phyloP scores from a whole-genome alignment of 2,329 filamentous ascomycete genomes.

The Penicillium sp. region DNA sequence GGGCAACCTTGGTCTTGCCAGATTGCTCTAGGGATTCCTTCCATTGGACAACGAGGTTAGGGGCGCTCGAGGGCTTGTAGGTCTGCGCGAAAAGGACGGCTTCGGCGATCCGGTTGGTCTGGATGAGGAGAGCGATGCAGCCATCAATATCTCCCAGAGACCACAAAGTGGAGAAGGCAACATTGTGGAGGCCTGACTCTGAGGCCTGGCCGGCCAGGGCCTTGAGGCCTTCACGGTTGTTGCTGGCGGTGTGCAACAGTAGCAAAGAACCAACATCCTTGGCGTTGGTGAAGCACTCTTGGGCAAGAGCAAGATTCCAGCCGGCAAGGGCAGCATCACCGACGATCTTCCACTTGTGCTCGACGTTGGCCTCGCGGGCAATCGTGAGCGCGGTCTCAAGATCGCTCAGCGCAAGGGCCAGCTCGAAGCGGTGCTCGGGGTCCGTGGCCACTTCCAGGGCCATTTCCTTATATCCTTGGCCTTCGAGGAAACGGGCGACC shows the following conservation, averaged over 20 bases:
- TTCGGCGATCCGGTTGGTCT: conserved; percentile 72
- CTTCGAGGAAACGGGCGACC: conserved; percentile 92
- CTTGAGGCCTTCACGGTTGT: conserved; percentile 64
- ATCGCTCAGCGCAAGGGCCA: conserved; percentile 72
- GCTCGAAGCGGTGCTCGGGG: conserved; percentile 89
- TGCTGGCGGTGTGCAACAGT: conserved; percentile 77
- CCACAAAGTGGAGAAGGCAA: conserved; percentile 87
- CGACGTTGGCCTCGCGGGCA: conserved; percentile 70
- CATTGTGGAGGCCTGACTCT: conserved; percentile 72
- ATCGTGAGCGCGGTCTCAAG: conserved; percentile 78
- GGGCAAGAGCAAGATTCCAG: conserved; percentile 81
- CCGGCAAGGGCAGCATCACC: conserved; percentile 78
- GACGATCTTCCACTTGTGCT: conserved; percentile 97
- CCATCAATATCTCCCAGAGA: conserved; percentile 71
- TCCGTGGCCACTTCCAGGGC: conserved; percentile 91
- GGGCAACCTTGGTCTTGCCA: conserved; percentile 75
- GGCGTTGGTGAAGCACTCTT: conserved; percentile 85
- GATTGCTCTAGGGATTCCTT: conserved; percentile 72
- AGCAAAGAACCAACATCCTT: conserved; percentile 84
- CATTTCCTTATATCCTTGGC: conserved; percentile 92
- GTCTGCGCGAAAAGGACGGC: conserved; percentile 89
- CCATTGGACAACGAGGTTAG: conserved; percentile 64
- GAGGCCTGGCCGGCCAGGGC: conserved; percentile 66
- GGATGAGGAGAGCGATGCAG: conserved; percentile 68
- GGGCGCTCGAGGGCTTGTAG: conserved; percentile 74